Conservation (phyloP, 116 monocot genomes). For the Posidonia oceanica region DNA sequence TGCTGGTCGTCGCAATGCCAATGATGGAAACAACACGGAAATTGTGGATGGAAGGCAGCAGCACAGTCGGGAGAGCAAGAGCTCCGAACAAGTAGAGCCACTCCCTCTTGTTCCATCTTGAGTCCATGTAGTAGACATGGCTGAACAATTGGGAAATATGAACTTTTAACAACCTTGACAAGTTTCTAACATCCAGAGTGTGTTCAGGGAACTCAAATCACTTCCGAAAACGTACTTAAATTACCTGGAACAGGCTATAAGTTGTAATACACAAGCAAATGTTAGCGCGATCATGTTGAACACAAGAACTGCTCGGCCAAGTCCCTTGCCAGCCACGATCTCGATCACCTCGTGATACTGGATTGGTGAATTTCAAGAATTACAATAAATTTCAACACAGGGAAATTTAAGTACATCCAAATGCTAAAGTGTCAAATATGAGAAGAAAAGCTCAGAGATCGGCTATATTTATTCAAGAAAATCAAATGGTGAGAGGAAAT, state of each 20-base stretch:
- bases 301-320: slow-evolving; percentile 4
- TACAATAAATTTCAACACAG: background rate
- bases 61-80: slow-evolving; percentile 6
- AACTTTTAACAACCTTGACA: too few relatives aligned
- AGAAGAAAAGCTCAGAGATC: too few relatives aligned
- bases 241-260: slow-evolving; percentile 16
- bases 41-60: slow-evolving; percentile 11
- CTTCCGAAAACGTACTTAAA: background rate
- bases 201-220: too few relatives aligned
- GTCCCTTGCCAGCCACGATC: slow-evolving; percentile 4
- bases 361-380: background rate
- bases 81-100: slow-evolving; percentile 14
- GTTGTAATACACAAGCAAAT: slow-evolving; percentile 10
- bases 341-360: slow-evolving; percentile 12
- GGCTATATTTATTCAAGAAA: too few relatives aligned
- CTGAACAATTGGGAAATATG: background rate
- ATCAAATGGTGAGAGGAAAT: too few relatives aligned
- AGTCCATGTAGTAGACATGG: slow-evolving; percentile 13
- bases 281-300: slow-evolving; percentile 14
- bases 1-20: slow-evolving; percentile 8
- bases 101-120: slow-evolving; percentile 18
- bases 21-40: slow-evolving; percentile 5
- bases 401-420: too few relatives aligned
- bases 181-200: too few relatives aligned
- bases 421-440: too few relatives aligned